Base-by-base conservation (phyloP, 106 monocot species). In the Cymbidium sinense region DNA sequence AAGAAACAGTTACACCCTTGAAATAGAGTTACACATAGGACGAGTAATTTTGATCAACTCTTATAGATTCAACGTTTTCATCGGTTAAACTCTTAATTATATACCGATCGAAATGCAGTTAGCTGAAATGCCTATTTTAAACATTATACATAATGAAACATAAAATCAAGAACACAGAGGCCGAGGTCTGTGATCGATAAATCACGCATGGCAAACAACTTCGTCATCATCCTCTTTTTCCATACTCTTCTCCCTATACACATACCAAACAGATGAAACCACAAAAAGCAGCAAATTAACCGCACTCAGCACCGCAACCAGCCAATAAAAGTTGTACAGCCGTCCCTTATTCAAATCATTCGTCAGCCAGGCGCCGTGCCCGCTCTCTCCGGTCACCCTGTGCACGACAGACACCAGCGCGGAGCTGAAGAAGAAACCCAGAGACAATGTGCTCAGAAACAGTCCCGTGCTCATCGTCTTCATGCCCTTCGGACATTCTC, bases 301-400 rank as follows among this genome's bases (percentile, higher is more conserved):
- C 1, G 75, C 43, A 37, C 87, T 80, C 37, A 87, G 77, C 78
- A 73, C 84, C 20, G 83, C 79, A 27, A 90, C 74, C 65, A 90
- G 64, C 87, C 87, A 90, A 54, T 90, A 90, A 81, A 90, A 90
- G 61, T 86, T 34, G 62, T 90, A 77, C 43, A 90, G 83, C 81
- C 33, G 79, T 19, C 87, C 87, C 34, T 54, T 55, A 81, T 87
- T 82, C 39, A 90, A 70, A 43, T 90, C 79, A 54, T 90, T 83
- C 11, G 85, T 78, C 2, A 90, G 34, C 90, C 90, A 90, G 13
- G 77, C 81, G n/a, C 85, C 83, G 52, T 75, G 15, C 0, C 47
- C 47, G 29, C 78, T 75, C 43, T 76, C 25, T 0, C 90, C 87
- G 15, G 85, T 87, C n/a, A 85, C 33, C 70, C 34, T 52, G n/a